Evolutionary conservation across 208 protist genomes (phyloP), one percentile per base, ranked within the genome.

Genomic region (Trypanosomatidae sp.): DNA sequence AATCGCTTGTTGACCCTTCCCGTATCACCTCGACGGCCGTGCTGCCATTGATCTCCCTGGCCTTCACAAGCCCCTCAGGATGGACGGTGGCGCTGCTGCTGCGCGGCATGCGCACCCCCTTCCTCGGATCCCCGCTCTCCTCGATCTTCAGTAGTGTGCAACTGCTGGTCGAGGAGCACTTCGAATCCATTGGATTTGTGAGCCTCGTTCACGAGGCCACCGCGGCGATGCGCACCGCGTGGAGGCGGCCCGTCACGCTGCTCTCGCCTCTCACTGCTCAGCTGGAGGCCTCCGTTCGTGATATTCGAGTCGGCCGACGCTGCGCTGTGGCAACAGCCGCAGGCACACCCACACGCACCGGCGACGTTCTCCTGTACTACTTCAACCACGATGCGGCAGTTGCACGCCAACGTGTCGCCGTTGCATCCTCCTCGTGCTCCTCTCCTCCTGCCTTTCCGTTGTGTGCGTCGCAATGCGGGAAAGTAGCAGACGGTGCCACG

Each of bases 11-110:
- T n/a, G 50, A 22, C 12, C 25, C 22, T 22, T 49, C 44, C 44
- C 36, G 44, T 44, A 36, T 22, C 62, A 36, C 50, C 13, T 36
- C 44, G 53, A 49, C 36, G 33, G 56, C 52, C 30, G 39, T 13
- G 41, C 39, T 9, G 19, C 66, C 66, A 15, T 55, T 55, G 58
- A 49, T 91, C 30, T 76, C 76, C 8, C 52, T 88, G 47, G 77
- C 80, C 59, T 73, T 89, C 67, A 76, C 77, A 47, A 83, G 78
- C 39, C 65, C 66, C 19, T 59, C 62, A 5, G 89, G 87, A 1
- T 94, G 89, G 89, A 84, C 80, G 17, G 73, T 94, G 28, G 73
- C 79, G 55, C 52, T 91, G 46, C 69, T 76, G 22, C 76, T 91
- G 33, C 79, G 83, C 59, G 71, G 77, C 10, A 81, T 77, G 65